Evolutionary conservation across 1,139 yeast genomes (phyloP).

Genomic region (Protomyces inouyei): DNA sequence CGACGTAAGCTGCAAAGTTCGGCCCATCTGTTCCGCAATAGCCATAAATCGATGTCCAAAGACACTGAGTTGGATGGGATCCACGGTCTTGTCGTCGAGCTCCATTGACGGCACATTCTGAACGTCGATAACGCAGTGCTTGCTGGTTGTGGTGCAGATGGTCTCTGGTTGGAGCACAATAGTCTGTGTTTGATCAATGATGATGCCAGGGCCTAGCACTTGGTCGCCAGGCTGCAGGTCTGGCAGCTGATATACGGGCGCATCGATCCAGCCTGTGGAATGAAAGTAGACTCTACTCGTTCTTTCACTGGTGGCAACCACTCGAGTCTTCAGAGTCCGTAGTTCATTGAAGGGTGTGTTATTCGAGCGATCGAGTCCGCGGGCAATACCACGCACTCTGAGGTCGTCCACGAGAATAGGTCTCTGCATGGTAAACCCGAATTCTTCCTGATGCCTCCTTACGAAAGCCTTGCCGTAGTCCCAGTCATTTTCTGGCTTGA

Average conservation of each 20-base stretch:
- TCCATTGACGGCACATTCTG: constrained; percentile 38
- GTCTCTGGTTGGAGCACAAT: constrained; percentile 70
- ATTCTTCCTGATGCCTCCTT: constrained; percentile 56
- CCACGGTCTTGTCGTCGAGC: constrained; percentile 38
- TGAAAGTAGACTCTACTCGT: constrained; percentile 45
- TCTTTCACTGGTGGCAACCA: constrained; percentile 35
- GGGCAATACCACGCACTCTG: constrained; percentile 66
- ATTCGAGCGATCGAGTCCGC: constrained; percentile 36
- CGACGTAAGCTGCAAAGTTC: constrained; percentile 64
- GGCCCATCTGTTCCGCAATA: constrained; percentile 77
- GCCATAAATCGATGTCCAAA: constrained; percentile 76
- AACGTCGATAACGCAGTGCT: constrained; percentile 53
- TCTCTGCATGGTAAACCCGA: constrained; percentile 63
- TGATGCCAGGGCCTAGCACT: constrained; percentile 71
- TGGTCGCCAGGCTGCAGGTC: constrained; percentile 51
- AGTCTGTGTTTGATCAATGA: constrained; percentile 84
- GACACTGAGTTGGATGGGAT: constrained; percentile 63
- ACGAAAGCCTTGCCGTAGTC: constrained; percentile 45
- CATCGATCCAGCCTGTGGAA: constrained; percentile 47
- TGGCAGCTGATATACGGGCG: constrained; percentile 52
- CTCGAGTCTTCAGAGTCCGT: constrained; percentile 30
- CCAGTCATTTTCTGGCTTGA: constrained; percentile 39
- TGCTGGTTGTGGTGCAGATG: constrained; percentile 56
- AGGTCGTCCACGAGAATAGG: constrained; percentile 74
- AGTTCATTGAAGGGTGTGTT: constrained; percentile 11